Percentiles rank a stretch among this genome's conserved stretches.
These are phyloP conservation scores for Nitzschia inconspicua DNA, from an alignment of 108 stramenopile species.

Conservation along the genomic window DNA sequence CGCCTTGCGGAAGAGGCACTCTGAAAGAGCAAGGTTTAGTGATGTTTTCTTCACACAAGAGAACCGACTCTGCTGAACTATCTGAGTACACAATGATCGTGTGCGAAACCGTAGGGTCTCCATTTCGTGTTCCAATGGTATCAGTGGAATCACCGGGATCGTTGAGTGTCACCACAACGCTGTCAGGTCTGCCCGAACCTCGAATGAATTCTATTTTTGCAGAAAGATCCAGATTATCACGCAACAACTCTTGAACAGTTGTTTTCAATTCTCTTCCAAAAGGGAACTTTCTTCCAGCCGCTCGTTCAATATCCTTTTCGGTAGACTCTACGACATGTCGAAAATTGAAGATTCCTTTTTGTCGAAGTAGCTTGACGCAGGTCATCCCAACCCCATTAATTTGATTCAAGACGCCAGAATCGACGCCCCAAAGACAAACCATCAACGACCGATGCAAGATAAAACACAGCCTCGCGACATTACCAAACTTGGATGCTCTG, in stretches of 20 bases:
- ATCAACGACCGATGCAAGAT: conserved; percentile 56
- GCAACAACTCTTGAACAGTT: conserved; percentile 48
- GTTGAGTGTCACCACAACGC: conserved; percentile 27
- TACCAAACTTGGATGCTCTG: conserved; percentile 58
- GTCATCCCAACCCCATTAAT: conserved; percentile 58
- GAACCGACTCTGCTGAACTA: conserved; percentile 42
- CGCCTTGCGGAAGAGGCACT: conserved; percentile 48
- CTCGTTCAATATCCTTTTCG: conserved; percentile 44
- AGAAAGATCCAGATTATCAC: conserved; percentile 45
- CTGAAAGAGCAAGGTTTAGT: conserved; percentile 24
- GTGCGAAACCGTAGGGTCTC: conserved; percentile 36
- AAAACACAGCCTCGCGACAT: conserved; percentile 53
- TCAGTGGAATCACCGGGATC: not conserved
- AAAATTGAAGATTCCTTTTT: conserved; percentile 60
- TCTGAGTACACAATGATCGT: conserved; percentile 74
- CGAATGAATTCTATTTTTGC: conserved; percentile 37
- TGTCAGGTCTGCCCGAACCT: conserved; percentile 14
- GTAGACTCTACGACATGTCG: conserved; percentile 56
- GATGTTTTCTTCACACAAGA: conserved; percentile 57
- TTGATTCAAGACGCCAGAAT: conserved; percentile 77
- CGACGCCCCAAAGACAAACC: conserved; percentile 58
- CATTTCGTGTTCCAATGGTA: not conserved
- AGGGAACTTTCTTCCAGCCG: conserved; percentile 32
- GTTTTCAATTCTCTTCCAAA: conserved; percentile 58
- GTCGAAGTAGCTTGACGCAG: conserved; percentile 36